A percentile compares a stretch with the other conserved stretches of the same genome.
phyloP scores from a whole-genome alignment of 768 basidiomycete genomes.

The Naganishia kalamii region DNA sequence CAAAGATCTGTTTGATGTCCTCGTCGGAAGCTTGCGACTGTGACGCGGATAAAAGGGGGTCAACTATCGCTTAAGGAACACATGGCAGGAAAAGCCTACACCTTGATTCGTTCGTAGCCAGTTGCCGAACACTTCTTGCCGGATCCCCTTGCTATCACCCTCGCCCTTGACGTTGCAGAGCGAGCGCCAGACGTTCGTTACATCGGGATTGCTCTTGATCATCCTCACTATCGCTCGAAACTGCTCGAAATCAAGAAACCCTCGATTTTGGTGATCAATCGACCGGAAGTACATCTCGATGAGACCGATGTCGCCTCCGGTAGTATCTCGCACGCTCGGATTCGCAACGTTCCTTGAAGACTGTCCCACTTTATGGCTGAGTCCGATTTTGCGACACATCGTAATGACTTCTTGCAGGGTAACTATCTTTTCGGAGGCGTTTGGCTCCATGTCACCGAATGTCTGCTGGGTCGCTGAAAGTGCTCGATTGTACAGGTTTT shows the following conservation, averaged over 20 bases:
- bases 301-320: not conserved
- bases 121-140: not conserved
- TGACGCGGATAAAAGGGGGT: not conserved
- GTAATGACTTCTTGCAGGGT: conserved; percentile 59
- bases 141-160: not conserved
- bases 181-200: not conserved
- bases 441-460: not conserved
- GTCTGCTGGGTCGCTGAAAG: not conserved
- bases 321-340: not conserved
- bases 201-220: conserved; percentile 12
- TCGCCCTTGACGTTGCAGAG: not conserved
- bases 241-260: conserved; percentile 9
- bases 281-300: conserved; percentile 10
- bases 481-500: not conserved
- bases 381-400: conserved; percentile 58
- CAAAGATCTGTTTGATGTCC: not conserved
- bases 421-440: conserved; percentile 14
- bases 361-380: conserved; percentile 46
- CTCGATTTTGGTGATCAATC: conserved; percentile 3
- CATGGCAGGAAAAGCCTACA: not conserved
- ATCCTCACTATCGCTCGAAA: conserved; percentile 16
- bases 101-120: not conserved
- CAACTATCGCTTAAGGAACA: too few relatives aligned
- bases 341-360: conserved; percentile 54
- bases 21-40: not conserved